phyloP scores from a whole-genome alignment of 768 basidiomycete species.

The Russula griseocarnosa region DNA sequence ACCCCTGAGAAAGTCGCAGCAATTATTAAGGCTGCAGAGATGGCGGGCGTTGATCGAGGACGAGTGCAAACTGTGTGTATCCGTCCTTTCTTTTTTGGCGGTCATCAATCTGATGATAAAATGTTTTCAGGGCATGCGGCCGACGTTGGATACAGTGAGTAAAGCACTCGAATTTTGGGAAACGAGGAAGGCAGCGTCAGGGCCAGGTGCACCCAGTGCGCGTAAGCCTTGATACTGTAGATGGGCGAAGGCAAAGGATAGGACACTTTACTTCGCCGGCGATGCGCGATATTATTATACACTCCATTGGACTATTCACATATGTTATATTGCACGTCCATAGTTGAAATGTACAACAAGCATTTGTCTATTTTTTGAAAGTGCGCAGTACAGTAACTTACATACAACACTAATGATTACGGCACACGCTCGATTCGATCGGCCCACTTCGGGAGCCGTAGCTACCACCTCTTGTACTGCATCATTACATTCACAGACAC shows the following conservation, averaged over 20 bases:
- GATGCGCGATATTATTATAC: constrained; percentile 20
- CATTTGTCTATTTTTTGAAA: too few species aligned
- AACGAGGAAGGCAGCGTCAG: constrained; percentile 25
- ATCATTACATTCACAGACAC: not conserved
- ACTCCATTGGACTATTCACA: constrained; percentile 6
- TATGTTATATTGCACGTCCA: constrained; percentile 5
- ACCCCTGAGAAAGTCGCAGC: constrained; percentile 80
- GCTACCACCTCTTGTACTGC: not conserved
- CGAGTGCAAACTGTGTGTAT: constrained; percentile 60
- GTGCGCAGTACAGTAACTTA: too few species aligned
- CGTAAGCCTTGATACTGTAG: constrained; percentile 13
- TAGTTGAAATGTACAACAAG: constrained; percentile 5
- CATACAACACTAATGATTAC: not conserved
- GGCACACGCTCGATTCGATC: not conserved
- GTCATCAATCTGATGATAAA: constrained; percentile 6
- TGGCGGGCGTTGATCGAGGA: constrained; percentile 56
- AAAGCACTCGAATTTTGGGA: constrained; percentile 58
- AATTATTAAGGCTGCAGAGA: constrained; percentile 59
- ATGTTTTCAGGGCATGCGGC: constrained; percentile 63
- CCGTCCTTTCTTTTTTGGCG: not conserved
- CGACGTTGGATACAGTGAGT: constrained; percentile 65
- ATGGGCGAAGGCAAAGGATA: not conserved
- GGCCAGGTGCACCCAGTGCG: constrained; percentile 4
- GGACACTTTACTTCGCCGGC: not conserved
- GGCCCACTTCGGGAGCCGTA: not conserved